These are phyloP conservation scores for Neofusicoccum ribis DNA, from an alignment of 2,329 filamentous ascomycete species.

Conservation along the genomic window DNA sequence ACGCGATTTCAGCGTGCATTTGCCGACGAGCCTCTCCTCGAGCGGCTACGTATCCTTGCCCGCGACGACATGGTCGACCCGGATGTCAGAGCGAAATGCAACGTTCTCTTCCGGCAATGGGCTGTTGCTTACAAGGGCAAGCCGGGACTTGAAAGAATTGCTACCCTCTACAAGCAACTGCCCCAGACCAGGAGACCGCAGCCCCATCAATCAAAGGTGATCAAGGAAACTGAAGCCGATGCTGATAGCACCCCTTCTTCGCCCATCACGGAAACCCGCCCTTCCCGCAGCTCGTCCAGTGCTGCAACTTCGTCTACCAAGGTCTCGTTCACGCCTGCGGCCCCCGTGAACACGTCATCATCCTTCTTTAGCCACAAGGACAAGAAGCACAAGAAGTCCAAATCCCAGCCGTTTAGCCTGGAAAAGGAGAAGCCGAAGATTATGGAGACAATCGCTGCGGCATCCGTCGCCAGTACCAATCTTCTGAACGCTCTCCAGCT, in stretches of 20 bases:
- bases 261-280: not conserved
- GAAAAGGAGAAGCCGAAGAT: conserved; percentile 86
- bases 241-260: conserved; percentile 59
- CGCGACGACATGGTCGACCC: conserved; percentile 82
- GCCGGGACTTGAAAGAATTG: conserved; percentile 76
- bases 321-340: conserved; percentile 12
- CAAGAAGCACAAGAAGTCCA: conserved; percentile 55
- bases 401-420: conserved; percentile 71
- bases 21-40: conserved; percentile 85
- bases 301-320: conserved; percentile 6
- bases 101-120: conserved; percentile 85
- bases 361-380: conserved; percentile 47
- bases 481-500: conserved; percentile 82
- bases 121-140: conserved; percentile 76
- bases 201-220: conserved; percentile 76
- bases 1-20: conserved; percentile 83
- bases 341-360: conserved; percentile 12
- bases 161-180: conserved; percentile 72
- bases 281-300: conserved; percentile 20
- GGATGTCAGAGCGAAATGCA: conserved; percentile 85
- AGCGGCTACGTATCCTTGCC: conserved; percentile 84
- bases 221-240: conserved; percentile 76
- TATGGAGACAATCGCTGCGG: conserved; percentile 83
- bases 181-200: conserved; percentile 62
- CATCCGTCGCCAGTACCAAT: conserved; percentile 88